Conservation (phyloP, 2,329 filamentous ascomycete genomes). For the Chaetomium strumarium region DNA sequence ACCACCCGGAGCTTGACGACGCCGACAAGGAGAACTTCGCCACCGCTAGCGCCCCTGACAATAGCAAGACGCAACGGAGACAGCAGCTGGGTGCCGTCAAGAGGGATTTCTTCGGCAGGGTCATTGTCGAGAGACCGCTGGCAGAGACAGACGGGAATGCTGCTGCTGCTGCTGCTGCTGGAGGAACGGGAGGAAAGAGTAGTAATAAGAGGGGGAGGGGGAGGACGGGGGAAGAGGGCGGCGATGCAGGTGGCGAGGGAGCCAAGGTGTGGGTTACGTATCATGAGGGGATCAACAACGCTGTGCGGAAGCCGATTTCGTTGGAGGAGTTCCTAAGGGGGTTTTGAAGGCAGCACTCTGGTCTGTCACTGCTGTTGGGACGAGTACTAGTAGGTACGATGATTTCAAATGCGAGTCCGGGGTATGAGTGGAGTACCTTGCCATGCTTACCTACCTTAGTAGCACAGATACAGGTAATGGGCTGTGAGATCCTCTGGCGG, state of each 20-base stretch:
- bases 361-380: neutral
- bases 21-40: slow-evolving; percentile 36
- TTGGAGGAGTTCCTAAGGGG: slow-evolving; percentile 70
- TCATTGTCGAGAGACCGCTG: slow-evolving; percentile 45
- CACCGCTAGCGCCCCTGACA: neutral
- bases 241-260: slow-evolving; percentile 1
- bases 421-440: too few relatives aligned
- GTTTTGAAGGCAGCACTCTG: slow-evolving; percentile 30
- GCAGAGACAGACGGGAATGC: slow-evolving; percentile 38
- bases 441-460: too few relatives aligned
- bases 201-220: too few relatives aligned
- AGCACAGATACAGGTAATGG: too few relatives aligned
- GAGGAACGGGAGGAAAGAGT: slow-evolving; percentile 22
- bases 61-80: slow-evolving; percentile 28
- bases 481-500: too few relatives aligned
- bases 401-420: too few relatives aligned
- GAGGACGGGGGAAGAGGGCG: slow-evolving; percentile 37
- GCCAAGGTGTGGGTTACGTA: slow-evolving; percentile 76
- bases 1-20: slow-evolving; percentile 18
- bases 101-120: slow-evolving; percentile 79
- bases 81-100: slow-evolving; percentile 43
- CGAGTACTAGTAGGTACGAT: too few relatives aligned
- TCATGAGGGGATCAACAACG: slow-evolving; percentile 88
- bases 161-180: slow-evolving; percentile 11
- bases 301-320: slow-evolving; percentile 81